phyloP scores from a whole-genome alignment of 441 rosid genomes.

The Syzygium syzygioides region DNA sequence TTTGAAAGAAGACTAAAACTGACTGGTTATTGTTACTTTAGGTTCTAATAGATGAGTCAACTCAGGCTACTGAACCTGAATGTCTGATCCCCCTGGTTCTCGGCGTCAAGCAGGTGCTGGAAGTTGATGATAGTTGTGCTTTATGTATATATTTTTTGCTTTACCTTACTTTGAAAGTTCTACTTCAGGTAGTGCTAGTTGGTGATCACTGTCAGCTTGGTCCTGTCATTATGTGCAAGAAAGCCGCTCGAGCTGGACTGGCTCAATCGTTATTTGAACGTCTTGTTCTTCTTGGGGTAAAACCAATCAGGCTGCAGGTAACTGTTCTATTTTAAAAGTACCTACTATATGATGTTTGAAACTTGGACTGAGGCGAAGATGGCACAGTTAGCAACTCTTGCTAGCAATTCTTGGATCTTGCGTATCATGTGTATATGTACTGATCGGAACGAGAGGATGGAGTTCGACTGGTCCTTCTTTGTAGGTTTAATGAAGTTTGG shows the following conservation, averaged over 20 bases:
- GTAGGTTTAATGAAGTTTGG: neutral
- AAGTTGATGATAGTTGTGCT: neutral
- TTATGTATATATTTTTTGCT: neutral
- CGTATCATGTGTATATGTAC: neutral
- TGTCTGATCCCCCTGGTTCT: constrained; percentile 99
- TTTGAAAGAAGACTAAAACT: neutral
- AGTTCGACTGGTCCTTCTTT: neutral
- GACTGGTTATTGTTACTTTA: constrained; percentile 13
- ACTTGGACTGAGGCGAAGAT: neutral
- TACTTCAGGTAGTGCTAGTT: constrained; percentile 82
- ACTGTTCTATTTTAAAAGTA: neutral
- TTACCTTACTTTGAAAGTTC: neutral
- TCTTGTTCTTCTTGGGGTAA: constrained; percentile 91
- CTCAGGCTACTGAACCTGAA: constrained; percentile 99
- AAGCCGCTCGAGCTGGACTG: constrained; percentile 99
- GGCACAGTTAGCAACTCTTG: neutral
- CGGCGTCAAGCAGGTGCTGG: constrained; percentile 92
- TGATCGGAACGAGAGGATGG: neutral
- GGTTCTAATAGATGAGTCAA: constrained; percentile 99
- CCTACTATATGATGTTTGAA: neutral
- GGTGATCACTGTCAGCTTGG: constrained; percentile 99
- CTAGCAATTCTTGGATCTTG: neutral
- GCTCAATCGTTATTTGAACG: constrained; percentile 99
- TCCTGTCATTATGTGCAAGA: constrained; percentile 99
- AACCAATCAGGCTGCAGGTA: constrained; percentile 99